Conservation (phyloP, 1,139 yeast species). For the Geotrichum carabidarum region DNA sequence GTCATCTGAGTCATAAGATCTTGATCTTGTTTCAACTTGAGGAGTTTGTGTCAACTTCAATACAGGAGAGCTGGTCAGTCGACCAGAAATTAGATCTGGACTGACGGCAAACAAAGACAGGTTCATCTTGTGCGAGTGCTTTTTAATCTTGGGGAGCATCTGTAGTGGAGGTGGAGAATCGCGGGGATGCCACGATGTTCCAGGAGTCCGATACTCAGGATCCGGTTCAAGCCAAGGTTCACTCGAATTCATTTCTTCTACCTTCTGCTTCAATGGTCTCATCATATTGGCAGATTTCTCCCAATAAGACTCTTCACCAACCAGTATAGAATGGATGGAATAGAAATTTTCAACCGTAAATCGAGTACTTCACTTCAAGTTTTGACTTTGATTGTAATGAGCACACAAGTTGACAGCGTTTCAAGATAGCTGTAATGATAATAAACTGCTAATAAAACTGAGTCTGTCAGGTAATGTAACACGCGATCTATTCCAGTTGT, state of each 20-base stretch:
- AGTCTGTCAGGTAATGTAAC: too few species aligned
- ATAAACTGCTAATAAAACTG: too few species aligned
- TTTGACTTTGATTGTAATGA: too few species aligned
- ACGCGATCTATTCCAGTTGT: too few species aligned
- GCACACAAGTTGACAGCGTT: too few species aligned
- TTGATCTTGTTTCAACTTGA: not conserved
- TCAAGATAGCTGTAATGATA: too few species aligned
- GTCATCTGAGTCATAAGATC: constrained; percentile 2
- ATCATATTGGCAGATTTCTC: not conserved
- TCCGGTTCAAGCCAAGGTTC: constrained; percentile 9
- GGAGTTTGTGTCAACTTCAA: not conserved
- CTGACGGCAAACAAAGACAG: not conserved
- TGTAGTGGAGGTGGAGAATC: constrained; percentile 1
- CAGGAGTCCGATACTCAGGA: not conserved
- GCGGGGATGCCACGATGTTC: constrained; percentile 4
- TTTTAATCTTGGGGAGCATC: constrained; percentile 4
- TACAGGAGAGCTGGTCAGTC: not conserved
- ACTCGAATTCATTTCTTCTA: not conserved
- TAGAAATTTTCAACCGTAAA: too few species aligned
- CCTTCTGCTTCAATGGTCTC: constrained; percentile 8
- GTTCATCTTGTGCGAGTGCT: not conserved
- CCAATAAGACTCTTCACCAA: too few species aligned
- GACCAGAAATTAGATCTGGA: not conserved
- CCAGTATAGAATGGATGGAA: too few species aligned
- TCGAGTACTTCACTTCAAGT: too few species aligned